A percentile compares a stretch with the other conserved stretches of the same genome.
phyloP scores from a whole-genome alignment of 257 asterid species.

The Solanum tarijense region DNA sequence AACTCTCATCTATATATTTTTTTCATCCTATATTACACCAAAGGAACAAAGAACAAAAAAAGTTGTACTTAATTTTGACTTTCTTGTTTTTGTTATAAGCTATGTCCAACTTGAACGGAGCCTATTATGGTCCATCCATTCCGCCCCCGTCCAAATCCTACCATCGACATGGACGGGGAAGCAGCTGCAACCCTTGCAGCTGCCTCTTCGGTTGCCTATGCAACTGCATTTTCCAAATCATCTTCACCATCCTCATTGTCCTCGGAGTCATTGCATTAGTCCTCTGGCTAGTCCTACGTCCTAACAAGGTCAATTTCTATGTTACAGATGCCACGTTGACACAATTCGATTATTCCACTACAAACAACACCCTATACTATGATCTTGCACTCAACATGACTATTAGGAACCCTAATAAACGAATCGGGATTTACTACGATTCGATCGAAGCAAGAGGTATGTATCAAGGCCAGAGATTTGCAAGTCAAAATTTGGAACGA shows the following conservation, averaged over 20 bases:
- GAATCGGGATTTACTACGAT: constrained; percentile 81
- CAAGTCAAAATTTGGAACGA: constrained; percentile 17
- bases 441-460: constrained; percentile 52
- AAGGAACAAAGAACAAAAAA: background rate
- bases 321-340: constrained; percentile 47
- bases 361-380: constrained; percentile 51
- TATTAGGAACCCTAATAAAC: constrained; percentile 70
- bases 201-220: constrained; percentile 54
- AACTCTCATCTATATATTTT: background rate
- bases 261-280: constrained; percentile 28
- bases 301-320: constrained; percentile 49
- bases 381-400: constrained; percentile 60
- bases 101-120: constrained; percentile 50
- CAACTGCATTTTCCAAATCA: constrained; percentile 61
- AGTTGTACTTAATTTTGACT: background rate
- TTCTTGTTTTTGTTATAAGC: background rate
- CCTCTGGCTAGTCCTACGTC: constrained; percentile 71
- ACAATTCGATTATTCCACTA: constrained; percentile 34
- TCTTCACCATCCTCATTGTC: constrained; percentile 38
- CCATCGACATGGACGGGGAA: constrained; percentile 46
- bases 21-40: background rate
- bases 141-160: constrained; percentile 44
- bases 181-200: constrained; percentile 72
- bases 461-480: constrained; percentile 51
- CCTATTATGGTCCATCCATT: constrained; percentile 79